Evolutionary conservation across 345 rosid species (phyloP).

Genomic region (Citrus medica): DNA sequence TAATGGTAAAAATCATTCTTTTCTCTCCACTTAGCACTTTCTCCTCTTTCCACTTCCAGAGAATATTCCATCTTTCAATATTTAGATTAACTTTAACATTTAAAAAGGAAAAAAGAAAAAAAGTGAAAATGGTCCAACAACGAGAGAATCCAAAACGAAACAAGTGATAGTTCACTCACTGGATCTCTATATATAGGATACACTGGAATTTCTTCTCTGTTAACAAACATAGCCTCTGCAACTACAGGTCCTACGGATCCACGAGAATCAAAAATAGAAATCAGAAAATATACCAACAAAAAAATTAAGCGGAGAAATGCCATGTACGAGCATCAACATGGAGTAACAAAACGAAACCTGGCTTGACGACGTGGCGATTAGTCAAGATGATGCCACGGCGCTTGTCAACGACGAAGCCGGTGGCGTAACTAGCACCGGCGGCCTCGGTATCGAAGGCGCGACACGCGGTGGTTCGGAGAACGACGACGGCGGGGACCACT

Average conservation of each 20-base stretch:
- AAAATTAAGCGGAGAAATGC: not conserved
- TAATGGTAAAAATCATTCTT: not conserved
- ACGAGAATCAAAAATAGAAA: not conserved
- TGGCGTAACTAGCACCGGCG: constrained; percentile 75
- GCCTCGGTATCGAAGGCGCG: constrained; percentile 91
- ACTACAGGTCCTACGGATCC: constrained; percentile 75
- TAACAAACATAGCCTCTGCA: constrained; percentile 94
- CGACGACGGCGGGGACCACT: constrained; percentile 91
- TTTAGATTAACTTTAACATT: no score
- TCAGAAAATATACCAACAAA: not conserved
- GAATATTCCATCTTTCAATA: not conserved
- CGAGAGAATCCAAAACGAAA: not conserved
- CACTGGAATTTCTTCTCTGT: constrained; percentile 81
- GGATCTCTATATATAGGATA: constrained; percentile 92
- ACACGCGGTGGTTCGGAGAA: constrained; percentile 75
- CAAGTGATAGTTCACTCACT: constrained; percentile 37
- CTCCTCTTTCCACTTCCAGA: not conserved
- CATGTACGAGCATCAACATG: not conserved
- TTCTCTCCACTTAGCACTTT: not conserved
- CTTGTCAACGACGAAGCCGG: constrained; percentile 91
- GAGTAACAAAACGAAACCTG: not conserved
- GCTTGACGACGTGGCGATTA: constrained; percentile 89
- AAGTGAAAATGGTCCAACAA: not conserved
- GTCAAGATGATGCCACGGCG: constrained; percentile 90
- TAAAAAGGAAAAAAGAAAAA: not conserved